Conservation (phyloP, 371 early-diverging fungal genomes). For the Circinella umbellata region DNA sequence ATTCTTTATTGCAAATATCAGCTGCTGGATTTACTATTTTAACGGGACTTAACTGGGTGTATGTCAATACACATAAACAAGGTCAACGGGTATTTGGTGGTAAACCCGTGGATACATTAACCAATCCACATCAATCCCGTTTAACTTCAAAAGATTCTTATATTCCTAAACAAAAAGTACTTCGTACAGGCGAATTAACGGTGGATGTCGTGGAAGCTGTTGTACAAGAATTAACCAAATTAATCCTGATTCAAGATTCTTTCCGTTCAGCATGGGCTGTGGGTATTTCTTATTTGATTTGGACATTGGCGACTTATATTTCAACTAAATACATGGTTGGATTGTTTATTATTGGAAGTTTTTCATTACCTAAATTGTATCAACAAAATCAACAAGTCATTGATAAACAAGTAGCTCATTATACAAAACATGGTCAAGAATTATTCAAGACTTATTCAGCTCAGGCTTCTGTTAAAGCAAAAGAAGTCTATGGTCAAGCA, state of each 20-base stretch:
- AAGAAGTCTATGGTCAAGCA: conserved; percentile 29
- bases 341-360: conserved; percentile 49
- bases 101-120: background rate
- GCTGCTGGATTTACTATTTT: conserved; percentile 54
- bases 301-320: conserved; percentile 62
- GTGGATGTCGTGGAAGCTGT: conserved; percentile 55
- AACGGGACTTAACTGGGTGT: conserved; percentile 57
- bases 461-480: conserved; percentile 36
- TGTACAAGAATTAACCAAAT: conserved; percentile 51
- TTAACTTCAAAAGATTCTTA: conserved; percentile 33
- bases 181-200: conserved; percentile 39
- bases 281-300: conserved; percentile 51
- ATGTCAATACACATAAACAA: conserved; percentile 54
- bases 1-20: conserved; percentile 58
- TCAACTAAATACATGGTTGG: conserved; percentile 60
- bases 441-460: conserved; percentile 40
- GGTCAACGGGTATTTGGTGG: conserved; percentile 14
- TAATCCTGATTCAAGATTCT: conserved; percentile 60
- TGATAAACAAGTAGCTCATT: conserved; percentile 54
- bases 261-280: conserved; percentile 53
- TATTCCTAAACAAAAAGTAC: conserved; percentile 46
- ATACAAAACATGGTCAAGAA: conserved; percentile 32
- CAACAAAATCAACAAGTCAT: conserved; percentile 57
- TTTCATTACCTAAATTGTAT: conserved; percentile 57
- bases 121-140: conserved; percentile 21